phyloP scores from a whole-genome alignment of 371 early-diverging fungal genomes.

The Mortierella sp. region DNA sequence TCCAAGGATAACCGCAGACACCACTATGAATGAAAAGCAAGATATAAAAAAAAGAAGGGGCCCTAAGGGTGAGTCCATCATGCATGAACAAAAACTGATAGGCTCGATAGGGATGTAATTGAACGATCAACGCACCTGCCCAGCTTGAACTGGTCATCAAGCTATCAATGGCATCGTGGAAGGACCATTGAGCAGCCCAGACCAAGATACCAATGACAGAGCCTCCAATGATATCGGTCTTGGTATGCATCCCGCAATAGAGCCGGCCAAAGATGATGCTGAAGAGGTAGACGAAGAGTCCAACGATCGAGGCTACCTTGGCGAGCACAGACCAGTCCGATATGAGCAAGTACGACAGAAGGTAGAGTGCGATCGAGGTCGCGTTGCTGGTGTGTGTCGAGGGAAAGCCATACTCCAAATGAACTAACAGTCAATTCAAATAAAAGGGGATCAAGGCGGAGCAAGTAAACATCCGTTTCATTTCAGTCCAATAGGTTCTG shows the following conservation, averaged over 20 bases:
- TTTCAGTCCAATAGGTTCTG: neutral
- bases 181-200: conserved; percentile 71
- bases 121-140: conserved; percentile 58
- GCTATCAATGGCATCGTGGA: conserved; percentile 61
- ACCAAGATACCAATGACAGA: conserved; percentile 68
- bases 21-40: conserved; percentile 13
- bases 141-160: conserved; percentile 62
- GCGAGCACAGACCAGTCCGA: conserved; percentile 35
- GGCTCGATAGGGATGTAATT: neutral
- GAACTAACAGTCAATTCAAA: conserved; percentile 15
- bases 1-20: conserved; percentile 26
- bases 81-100: conserved; percentile 8
- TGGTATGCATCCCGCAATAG: conserved; percentile 84
- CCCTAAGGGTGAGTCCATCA: conserved; percentile 13
- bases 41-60: neutral
- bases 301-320: conserved; percentile 56
- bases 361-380: conserved; percentile 73
- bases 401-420: conserved; percentile 84
- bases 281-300: conserved; percentile 66
- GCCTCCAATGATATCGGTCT: conserved; percentile 79
- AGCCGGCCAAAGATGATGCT: conserved; percentile 76
- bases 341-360: conserved; percentile 65
- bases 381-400: conserved; percentile 86
- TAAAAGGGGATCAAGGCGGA: neutral
- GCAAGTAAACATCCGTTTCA: neutral